Base-by-base conservation (phyloP, 1,139 yeast species). In the Pichia sp. region DNA sequence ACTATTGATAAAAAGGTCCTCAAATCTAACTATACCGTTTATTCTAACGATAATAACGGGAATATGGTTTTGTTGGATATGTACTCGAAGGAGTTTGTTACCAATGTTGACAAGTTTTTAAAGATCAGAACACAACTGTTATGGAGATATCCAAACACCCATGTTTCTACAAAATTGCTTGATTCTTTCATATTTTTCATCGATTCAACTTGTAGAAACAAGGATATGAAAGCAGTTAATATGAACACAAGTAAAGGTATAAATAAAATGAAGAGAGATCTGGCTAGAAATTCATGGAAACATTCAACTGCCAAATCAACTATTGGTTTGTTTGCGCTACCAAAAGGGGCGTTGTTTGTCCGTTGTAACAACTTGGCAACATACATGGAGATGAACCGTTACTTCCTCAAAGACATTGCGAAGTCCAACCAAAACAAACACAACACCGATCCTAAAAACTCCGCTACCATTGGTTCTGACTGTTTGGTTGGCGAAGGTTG, bases 271-370 rank as follows among this genome's bases (percentile, higher is more conserved):
- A 75, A 87, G 33, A 77, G 97, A 56, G 96, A 88, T 58, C 65
- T 92, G 49, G 94, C 95, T 3, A 77, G 97, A 62, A 76, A 95
- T 54, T 82, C 96, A 3, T 92, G 98, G 98, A 77, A 75, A 56
- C 96, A 88, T 60, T 71, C 83, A 0, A 58, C 59, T 7, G 59
- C 63, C n/a, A 70, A 72, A 52, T 86, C 79, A 48, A 75, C 81
- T 0, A 75, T 85, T 34, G 81, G 83, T 4, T 69, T 85, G 53
- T 71, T 81, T 51, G 72, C 79, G 38, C 58, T 85, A 42, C 92
- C 95, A 3, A 67, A 72, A 36, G 75, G 77, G 46, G 77, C 85
- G 11, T 70, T 77, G 2, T 88, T 90, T 57, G 73, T 85, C 54
- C 74, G 97, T 55, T 73, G 83, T 43, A 87, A 87, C 61, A 85